Percentiles rank a stretch among this genome's conserved stretches.
phyloP scores from a whole-genome alignment of 345 rosid species.

The Hibiscus mutabilis region DNA sequence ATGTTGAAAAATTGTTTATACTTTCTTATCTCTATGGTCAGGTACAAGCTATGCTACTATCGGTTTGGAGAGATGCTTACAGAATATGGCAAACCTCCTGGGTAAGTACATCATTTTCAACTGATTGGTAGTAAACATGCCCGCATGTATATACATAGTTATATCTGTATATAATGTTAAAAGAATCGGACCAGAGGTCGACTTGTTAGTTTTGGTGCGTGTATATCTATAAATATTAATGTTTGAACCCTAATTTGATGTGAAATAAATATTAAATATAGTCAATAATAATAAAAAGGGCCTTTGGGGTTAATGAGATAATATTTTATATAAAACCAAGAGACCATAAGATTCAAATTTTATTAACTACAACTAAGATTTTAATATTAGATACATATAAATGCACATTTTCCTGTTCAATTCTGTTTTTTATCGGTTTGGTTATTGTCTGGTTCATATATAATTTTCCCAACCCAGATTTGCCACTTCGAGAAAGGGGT shows the following conservation, averaged over 20 bases:
- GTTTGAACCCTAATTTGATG: neutral
- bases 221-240: neutral
- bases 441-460: neutral
- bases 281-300: neutral
- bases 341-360: neutral
- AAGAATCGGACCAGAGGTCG: neutral
- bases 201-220: too few species aligned
- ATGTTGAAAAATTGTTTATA: neutral
- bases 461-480: neutral
- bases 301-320: neutral
- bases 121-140: neutral
- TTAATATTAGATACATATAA: too few species aligned
- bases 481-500: neutral
- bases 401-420: too few species aligned
- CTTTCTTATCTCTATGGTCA: constrained; percentile 18
- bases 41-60: constrained; percentile 95
- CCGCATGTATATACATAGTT: neutral
- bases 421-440: neutral
- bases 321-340: neutral
- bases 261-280: neutral
- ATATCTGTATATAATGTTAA: neutral
- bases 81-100: constrained; percentile 87
- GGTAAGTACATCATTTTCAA: constrained; percentile 45
- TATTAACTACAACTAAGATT: too few species aligned
- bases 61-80: constrained; percentile 94